Evolutionary conservation across 768 basidiomycete genomes (phyloP), one percentile per base, ranked within the genome.

Genomic region (Pleurotus salmoneostramineus): DNA sequence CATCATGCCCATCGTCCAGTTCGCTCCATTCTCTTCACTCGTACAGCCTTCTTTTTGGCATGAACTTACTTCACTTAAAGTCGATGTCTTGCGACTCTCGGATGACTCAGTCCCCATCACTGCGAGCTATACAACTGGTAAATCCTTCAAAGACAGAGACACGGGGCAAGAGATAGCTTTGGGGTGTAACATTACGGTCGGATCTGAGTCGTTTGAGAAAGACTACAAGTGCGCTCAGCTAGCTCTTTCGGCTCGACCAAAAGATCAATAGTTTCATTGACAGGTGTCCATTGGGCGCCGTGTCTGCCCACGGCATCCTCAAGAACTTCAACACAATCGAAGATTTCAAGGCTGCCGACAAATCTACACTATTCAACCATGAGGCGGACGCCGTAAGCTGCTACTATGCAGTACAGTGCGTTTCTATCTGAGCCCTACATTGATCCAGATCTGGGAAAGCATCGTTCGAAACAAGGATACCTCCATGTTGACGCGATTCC

Each of bases 311-410:
- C 3, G 97, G 96, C 40, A 75, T 78, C 7, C 78, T 97, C 65
- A 95, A 92, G 80, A 98, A 98, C 71, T 98, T 84, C 75, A 99
- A 98, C 68, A 98, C 96, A 6, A 90, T 98, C 64, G 95, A 98
- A 64, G 94, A 97, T 8, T 98, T 98, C 77, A 93, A 88, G 65
- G 83, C 84, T 5, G 88, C 90, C 0, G 87, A 93, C 65, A 99
- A 99, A 79, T 84, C 88, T 5, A 81, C 83, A n/a, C 71, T 97
- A 14, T 94, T 98, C 73, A 89, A 90, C 57, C 66, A 78, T 32
- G 69, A 88, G 59, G 84, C 88, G 0, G 80, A 87, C 60, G 78
- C 86, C 74, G 92, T 92, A 60, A 60, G 72, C 64, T 51, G 56
- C 37, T 42, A 42, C 21, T 35, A 32, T 52, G 7, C 50, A 55